Percentiles rank a stretch among this genome's conserved stretches.
These are phyloP conservation scores for Galerina sulciceps DNA, from an alignment of 768 basidiomycete species.

Conservation along the genomic window DNA sequence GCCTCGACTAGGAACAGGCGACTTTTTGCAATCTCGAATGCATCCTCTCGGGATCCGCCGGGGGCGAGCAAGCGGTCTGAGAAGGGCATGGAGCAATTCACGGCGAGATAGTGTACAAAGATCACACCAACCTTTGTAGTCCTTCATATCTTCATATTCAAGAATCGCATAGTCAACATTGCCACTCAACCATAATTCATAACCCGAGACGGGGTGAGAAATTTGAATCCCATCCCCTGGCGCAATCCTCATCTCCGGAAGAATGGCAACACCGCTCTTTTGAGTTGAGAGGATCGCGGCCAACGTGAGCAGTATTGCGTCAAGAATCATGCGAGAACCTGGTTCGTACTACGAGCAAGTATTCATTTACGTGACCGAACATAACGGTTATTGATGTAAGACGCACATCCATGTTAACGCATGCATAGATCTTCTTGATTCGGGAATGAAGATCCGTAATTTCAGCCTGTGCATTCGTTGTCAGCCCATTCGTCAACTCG, in stretches of 20 bases:
- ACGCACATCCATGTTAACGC: slow-evolving; percentile 35
- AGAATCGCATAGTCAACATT: slow-evolving; percentile 32
- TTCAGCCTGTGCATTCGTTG: slow-evolving; percentile 22
- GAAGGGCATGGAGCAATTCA: slow-evolving; percentile 13
- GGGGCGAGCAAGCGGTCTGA: slow-evolving; percentile 29
- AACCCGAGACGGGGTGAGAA: slow-evolving; percentile 23
- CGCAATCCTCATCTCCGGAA: slow-evolving; percentile 30
- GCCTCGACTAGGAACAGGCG: slow-evolving; percentile 30
- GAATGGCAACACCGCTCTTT: slow-evolving; percentile 27
- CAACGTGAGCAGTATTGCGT: slow-evolving; percentile 32
- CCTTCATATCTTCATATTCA: slow-evolving; percentile 25
- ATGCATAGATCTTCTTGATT: slow-evolving; percentile 32
- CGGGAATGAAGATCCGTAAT: slow-evolving; percentile 25
- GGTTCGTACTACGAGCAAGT: slow-evolving; percentile 25
- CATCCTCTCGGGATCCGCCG: slow-evolving; percentile 28
- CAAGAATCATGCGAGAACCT: slow-evolving; percentile 33
- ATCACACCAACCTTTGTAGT: slow-evolving; percentile 26
- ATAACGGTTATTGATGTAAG: slow-evolving; percentile 18
- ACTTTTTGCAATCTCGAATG: slow-evolving; percentile 24
- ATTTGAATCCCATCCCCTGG: slow-evolving; percentile 26
- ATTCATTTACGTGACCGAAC: slow-evolving; percentile 14
- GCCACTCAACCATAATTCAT: slow-evolving; percentile 31
- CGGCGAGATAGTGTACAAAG: slow-evolving; percentile 14
- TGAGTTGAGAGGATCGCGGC: slow-evolving; percentile 24
- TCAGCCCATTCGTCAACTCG: slow-evolving; percentile 18